phyloP scores from a whole-genome alignment of 2,329 filamentous ascomycete species.

The Pseudogymnoascus destructans region DNA sequence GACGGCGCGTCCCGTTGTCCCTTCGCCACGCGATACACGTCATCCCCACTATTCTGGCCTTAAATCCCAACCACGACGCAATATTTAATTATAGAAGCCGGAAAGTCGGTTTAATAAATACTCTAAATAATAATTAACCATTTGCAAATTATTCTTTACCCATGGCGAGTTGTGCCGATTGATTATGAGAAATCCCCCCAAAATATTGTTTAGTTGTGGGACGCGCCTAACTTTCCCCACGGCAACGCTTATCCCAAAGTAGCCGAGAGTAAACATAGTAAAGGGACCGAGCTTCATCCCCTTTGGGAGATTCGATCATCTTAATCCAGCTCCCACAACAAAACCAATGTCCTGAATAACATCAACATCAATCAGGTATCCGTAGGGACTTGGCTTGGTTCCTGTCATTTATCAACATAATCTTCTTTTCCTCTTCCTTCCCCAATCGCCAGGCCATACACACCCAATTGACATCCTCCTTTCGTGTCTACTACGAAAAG shows the following conservation, averaged over 20 bases:
- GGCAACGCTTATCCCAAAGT: conserved; percentile 3
- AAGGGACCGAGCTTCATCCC: conserved; percentile 6
- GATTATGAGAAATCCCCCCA: not conserved
- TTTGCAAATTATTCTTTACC: not conserved
- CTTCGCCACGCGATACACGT: not conserved
- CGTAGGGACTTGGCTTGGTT: conserved; percentile 7
- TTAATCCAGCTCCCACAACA: conserved; percentile 5
- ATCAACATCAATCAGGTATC: conserved; percentile 6
- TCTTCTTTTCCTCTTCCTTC: conserved; percentile 4
- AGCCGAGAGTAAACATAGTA: conserved; percentile 3
- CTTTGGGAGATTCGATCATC: conserved; percentile 7
- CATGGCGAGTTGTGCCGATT: not conserved
- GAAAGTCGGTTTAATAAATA: not conserved
- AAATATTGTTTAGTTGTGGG: conserved; percentile 3
- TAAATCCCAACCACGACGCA: not conserved
- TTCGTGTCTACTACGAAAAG: not conserved
- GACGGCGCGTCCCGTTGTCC: not conserved
- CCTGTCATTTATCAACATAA: not conserved
- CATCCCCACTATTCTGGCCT: not conserved
- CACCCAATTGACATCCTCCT: conserved; percentile 3
- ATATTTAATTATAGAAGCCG: not conserved
- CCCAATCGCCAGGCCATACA: not conserved
- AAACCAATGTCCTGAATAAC: conserved; percentile 7
- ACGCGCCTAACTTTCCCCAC: conserved; percentile 6
- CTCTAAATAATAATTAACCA: not conserved